Base-by-base conservation (phyloP, 1,284 basidiomycete species). In the Golubevia pallescens region DNA sequence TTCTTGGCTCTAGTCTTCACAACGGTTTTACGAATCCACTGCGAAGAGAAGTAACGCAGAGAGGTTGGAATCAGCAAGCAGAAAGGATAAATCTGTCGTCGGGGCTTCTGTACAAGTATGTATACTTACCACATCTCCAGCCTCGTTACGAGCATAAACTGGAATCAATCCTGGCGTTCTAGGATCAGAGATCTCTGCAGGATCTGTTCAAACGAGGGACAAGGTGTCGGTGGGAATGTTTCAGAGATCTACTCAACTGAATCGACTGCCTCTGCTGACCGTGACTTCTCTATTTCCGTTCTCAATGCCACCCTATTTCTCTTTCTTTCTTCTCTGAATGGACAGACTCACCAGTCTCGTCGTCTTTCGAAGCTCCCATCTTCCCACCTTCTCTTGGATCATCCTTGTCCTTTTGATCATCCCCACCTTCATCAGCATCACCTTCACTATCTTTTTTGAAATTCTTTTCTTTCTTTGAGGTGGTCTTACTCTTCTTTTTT, bases 1-100 rank as follows among this genome's bases (percentile, higher is more conserved):
- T 71, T n/a, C 3, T 4, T 68, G 7, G 71, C 69, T 10, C 61
- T 24, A 8, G 34, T 54, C 21, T 68, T 67, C 10, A 23, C 71
- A 10, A 20, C 24, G 1, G 66, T 71, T 8, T 32, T 74, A 1
- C 13, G 69, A 32, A 34, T n/a, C 0, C 65, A 67, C 2, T 70
- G 69, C 52, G 71, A 74, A 48, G 71, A 70, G 71, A 34, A 57
- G 2, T 34, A 16, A 4, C 63, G 67, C n/a, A 48, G 61, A 38
- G 34, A 42, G 0, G 71, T 65, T 63, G 52, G 60, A 5, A 14
- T 62, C 1, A 63, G 59, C 0, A 55, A 71, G 0, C 28, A 71
- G n/a, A 58, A n/a, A 16, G 64, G 64, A 10, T 67, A 69, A 5
- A 68, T 74, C 19, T 69, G 69, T 19, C 16, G 69, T 32, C 32